Evolutionary conservation across 345 rosid species (phyloP), one percentile per base, ranked within the genome.

Genomic region (Garcia nutans): DNA sequence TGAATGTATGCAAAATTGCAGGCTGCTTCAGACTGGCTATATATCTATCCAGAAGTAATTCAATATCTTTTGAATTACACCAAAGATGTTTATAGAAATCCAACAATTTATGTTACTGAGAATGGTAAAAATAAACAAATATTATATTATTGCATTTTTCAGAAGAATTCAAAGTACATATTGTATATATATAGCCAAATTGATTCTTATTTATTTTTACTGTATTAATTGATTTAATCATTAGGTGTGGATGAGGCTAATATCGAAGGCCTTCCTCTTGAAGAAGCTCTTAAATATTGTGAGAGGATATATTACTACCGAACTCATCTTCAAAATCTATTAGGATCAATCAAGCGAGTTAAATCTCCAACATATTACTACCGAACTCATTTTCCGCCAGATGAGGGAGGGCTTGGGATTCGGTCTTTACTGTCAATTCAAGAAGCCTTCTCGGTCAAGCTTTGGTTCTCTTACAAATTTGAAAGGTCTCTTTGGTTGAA

Each of bases 201-300:
- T 37, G 5, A 37, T 37, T 1, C 4, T 33, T 2, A 33, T 33
- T 33, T 33, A 33, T 33, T 33, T 33, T 33, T 33, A 33, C 41
- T 33, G 41, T 33, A 33, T 33, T 33, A 4, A 15, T 22, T 12
- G 7, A 15, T 22, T 12, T 7, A 17, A 23, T n/a, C n/a, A n/a
- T 10, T 20, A 74, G 77, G 77, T 41, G 37, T 74, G 33, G 70
- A 63, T 22, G 77, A 74, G 10, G 26, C 33, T 8, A 74, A 74
- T 22, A 31, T 52, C 61, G 13, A 26, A n/a, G 23, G 37, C 24
- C 52, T 0, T 28, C 9, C 49, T 9, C 37, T 64, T 22, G 56
- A 63, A 37, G 19, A 74, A 20, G 60, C 60, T 20, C 45, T 45
- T 7, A 17, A 63, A 8, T 70, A 74, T 22, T 15, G 28, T 5